These are phyloP conservation scores for Umbilicus rupestris DNA, from an alignment of 164 flowering plant species.

Conservation along the genomic window DNA sequence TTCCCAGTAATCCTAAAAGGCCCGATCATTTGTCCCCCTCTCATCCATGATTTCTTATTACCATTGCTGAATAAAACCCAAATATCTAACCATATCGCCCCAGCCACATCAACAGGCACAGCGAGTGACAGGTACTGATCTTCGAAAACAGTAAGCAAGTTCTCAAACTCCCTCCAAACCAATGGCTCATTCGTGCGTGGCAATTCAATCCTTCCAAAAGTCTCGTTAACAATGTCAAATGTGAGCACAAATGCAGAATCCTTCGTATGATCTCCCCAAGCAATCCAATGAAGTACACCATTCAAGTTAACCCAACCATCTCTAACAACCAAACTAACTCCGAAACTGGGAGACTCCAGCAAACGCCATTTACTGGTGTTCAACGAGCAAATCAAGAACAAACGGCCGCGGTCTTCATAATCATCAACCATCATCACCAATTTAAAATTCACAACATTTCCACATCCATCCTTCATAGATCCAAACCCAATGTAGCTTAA, in stretches of 20 bases:
- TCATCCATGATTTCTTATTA: not conserved
- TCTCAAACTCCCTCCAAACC: not conserved
- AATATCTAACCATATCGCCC: not conserved
- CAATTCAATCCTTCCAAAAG: not conserved
- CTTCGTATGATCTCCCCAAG: not conserved
- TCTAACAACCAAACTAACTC: not conserved
- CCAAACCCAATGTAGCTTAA: not conserved
- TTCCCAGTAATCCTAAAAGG: not conserved
- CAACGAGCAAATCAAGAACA: not conserved
- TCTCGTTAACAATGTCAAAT: not conserved
- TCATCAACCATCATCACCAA: not conserved
- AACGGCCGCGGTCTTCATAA: not conserved
- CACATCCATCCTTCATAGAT: not conserved
- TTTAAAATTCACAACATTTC: not conserved
- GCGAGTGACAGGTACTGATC: not conserved
- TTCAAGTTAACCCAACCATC: not conserved
- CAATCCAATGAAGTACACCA: not conserved
- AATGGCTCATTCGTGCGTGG: not conserved
- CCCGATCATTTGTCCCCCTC: not conserved
- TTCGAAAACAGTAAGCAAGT: not conserved
- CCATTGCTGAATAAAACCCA: not conserved
- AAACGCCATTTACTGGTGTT: not conserved
- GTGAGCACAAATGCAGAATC: not conserved
- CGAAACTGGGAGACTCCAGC: not conserved
- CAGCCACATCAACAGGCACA: not conserved